Base-by-base conservation (phyloP, 2,329 filamentous ascomycete species). In the Penicillium palitans region DNA sequence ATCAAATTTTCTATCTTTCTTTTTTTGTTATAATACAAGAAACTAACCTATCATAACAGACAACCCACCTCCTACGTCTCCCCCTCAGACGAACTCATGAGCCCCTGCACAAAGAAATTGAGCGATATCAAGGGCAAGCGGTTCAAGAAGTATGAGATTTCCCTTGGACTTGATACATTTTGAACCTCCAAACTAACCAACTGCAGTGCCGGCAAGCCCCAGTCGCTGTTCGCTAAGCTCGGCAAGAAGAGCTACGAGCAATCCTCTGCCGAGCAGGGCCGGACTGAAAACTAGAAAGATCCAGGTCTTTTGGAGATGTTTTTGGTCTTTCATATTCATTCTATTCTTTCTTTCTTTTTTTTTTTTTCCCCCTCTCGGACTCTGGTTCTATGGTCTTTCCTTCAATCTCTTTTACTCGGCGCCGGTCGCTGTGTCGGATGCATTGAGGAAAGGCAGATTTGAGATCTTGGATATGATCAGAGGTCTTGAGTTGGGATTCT, bases 41-140 rank as follows among this genome's bases (percentile, higher is more conserved):
- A 52, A 67, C 72, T 69, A 59, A 69, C 63, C 63, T 70, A 2
- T 1, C 12, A 24, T 24, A 27, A 19, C 39, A 68, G 66, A 42
- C 65, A 67, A 58, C 63, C 65, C 51, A 68, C 70, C 44, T 72
- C 73, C 45, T 81, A 81, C 61, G 72, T 81, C 57, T 81, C 79
- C 37, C 79, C 79, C 0, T 80, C 78, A 4, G 79, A 81, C 62
- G 76, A 77, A 40, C 78, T 81, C 50, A 78, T 80, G 74, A 80
- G 78, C 51, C 79, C 79, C 4, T 80, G 78, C 59, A 80, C 78
- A 29, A 79, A 80, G 72, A 81, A 81, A 54, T 55, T 81, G 67
- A 79, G 75, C 52, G 76, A 80, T 57, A 68, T 81, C 55, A 81
- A 81, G 73, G 76, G 76, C 39, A 80, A 80, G 74, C 74, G 77